Evolutionary conservation across 2,329 filamentous ascomycete genomes (phyloP).

Genomic region (Remersonia thermophila): DNA sequence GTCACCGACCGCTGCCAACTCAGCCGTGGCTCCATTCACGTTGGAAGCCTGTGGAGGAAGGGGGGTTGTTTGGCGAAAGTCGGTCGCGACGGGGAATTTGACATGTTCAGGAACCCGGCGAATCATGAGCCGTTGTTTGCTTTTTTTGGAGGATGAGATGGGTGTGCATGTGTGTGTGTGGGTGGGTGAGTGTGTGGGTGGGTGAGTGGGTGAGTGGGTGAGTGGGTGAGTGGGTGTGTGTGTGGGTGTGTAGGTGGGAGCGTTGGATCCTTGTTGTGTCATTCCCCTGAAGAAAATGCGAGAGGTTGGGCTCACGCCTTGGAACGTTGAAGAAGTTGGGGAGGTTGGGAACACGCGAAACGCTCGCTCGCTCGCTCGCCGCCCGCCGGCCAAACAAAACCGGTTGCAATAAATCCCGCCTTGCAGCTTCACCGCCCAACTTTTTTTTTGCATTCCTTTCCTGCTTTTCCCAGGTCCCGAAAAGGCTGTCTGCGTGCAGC

Average conservation of each 20-base stretch:
- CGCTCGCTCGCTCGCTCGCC: conserved; percentile 11
- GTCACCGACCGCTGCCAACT: no score
- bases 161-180: no score
- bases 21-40: no score
- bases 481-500: no score
- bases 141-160: no score
- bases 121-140: no score
- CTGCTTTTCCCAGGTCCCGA: background rate
- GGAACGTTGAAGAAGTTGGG: conserved; percentile 8
- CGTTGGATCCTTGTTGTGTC: no score
- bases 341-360: conserved; percentile 17
- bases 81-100: background rate
- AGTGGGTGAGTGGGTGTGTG: no score
- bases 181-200: no score
- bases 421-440: conserved; percentile 6
- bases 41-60: background rate
- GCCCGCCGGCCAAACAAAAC: conserved; percentile 14
- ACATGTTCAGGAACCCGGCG: background rate
- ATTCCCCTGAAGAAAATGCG: conserved; percentile 10
- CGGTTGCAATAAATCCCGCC: conserved; percentile 13
- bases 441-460: conserved; percentile 3
- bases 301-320: conserved; percentile 15
- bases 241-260: no score
- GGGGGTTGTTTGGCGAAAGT: no score
- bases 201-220: no score